Conservation (phyloP, 2,329 filamentous ascomycete genomes). For the Scolecobasidium constrictum region DNA sequence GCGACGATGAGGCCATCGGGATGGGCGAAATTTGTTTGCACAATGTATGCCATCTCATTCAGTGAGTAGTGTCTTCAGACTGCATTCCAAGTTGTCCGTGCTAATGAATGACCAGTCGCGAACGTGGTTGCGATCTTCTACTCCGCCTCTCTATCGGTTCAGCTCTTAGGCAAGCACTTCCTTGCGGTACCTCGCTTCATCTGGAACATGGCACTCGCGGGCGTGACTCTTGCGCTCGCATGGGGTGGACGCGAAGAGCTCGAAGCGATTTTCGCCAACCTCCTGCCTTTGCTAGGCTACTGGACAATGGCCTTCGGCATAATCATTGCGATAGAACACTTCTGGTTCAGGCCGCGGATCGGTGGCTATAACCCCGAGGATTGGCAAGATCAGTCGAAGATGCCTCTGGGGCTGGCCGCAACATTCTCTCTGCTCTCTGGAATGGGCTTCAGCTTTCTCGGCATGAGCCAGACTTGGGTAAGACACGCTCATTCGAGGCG, state of each 20-base stretch:
- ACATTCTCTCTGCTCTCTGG: slow-evolving; percentile 27
- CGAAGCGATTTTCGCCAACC: slow-evolving; percentile 32
- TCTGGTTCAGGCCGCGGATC: slow-evolving; percentile 29
- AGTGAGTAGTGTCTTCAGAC: no score
- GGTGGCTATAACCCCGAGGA: slow-evolving; percentile 33
- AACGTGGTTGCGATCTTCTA: slow-evolving; percentile 42
- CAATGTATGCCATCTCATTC: slow-evolving; percentile 31
- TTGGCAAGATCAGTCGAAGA: slow-evolving; percentile 32
- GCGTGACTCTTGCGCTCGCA: slow-evolving; percentile 31
- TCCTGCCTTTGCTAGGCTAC: slow-evolving; percentile 35
- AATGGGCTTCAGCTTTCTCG: slow-evolving; percentile 39
- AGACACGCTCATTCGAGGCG: no score
- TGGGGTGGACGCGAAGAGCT: slow-evolving; percentile 32
- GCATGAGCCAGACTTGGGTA: slow-evolving; percentile 50
- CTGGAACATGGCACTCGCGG: slow-evolving; percentile 34
- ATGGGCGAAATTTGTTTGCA: slow-evolving; percentile 38
- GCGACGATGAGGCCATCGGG: slow-evolving; percentile 33
- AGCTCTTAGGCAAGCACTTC: slow-evolving; percentile 36
- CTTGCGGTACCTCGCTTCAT: slow-evolving; percentile 42
- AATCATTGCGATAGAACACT: slow-evolving; percentile 35
- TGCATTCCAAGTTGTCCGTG: no score
- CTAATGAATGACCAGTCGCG: no score
- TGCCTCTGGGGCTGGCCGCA: slow-evolving; percentile 32
- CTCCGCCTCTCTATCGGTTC: slow-evolving; percentile 32
- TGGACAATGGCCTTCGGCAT: slow-evolving; percentile 36